These are phyloP conservation scores for Cicer arietinum DNA, from an alignment of 306 rosid species.

Conservation along the genomic window DNA sequence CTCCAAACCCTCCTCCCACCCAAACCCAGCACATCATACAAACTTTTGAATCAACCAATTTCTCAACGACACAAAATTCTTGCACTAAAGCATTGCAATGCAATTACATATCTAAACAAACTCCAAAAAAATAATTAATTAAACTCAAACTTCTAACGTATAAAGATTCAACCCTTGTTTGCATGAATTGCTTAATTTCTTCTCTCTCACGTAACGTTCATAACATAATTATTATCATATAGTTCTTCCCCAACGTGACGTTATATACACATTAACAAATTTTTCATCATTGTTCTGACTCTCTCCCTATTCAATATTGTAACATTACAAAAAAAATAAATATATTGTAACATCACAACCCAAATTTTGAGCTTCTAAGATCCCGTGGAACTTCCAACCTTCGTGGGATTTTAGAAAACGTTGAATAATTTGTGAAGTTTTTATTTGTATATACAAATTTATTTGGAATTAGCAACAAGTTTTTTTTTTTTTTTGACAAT, in stretches of 20 bases:
- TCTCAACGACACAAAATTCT: conserved; percentile 36
- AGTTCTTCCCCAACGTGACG: conserved; percentile 22
- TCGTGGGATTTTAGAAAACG: conserved; percentile 36
- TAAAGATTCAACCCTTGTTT: conserved; percentile 35
- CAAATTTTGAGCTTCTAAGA: conserved; percentile 39
- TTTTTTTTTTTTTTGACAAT: not conserved
- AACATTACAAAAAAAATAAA: conserved; percentile 34
- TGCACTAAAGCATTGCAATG: conserved; percentile 38
- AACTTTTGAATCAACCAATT: conserved; percentile 45
- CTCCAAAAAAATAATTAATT: not conserved
- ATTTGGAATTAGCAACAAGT: conserved; percentile 40
- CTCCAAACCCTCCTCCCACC: conserved; percentile 51
- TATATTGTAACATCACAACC: conserved; percentile 36
- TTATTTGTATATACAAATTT: not conserved
- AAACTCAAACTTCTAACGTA: conserved; percentile 28
- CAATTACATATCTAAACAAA: not conserved
- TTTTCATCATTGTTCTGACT: conserved; percentile 10
- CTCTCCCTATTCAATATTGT: conserved; percentile 4
- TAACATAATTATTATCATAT: conserved; percentile 25
- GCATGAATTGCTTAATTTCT: conserved; percentile 43
- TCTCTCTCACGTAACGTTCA: conserved; percentile 42
- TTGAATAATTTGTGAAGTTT: conserved; percentile 32
- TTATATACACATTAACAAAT: not conserved
- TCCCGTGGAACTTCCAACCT: conserved; percentile 32
- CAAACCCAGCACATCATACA: conserved; percentile 38